Percentiles rank a stretch among this genome's conserved stretches.
Conservation (phyloP, 2,329 filamentous ascomycete genomes). For the Pseudodiploospora longispora region DNA sequence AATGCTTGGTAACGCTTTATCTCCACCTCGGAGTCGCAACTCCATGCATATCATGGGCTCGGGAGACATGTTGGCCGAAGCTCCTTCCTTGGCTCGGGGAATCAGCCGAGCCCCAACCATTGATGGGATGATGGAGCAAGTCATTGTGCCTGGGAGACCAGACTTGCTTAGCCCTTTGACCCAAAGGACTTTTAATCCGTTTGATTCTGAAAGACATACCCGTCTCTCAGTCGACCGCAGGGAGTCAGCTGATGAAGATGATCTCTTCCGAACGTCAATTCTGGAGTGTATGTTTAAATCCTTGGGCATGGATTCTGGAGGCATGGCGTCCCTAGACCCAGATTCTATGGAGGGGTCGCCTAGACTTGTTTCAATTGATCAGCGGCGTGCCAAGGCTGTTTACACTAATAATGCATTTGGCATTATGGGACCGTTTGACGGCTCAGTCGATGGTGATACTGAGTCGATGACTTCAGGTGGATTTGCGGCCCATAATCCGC, state of each 20-base stretch:
- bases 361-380: slow-evolving; percentile 74
- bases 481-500: slow-evolving; percentile 50
- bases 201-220: slow-evolving; percentile 41
- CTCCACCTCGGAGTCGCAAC: slow-evolving; percentile 31
- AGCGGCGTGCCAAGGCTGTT: slow-evolving; percentile 67
- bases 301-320: slow-evolving; percentile 68
- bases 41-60: slow-evolving; percentile 50
- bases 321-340: slow-evolving; percentile 55
- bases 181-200: slow-evolving; percentile 47
- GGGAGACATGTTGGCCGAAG: slow-evolving; percentile 73
- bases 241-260: slow-evolving; percentile 81
- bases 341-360: slow-evolving; percentile 82
- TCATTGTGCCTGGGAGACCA: slow-evolving; percentile 18
- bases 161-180: slow-evolving; percentile 38
- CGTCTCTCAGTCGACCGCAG: slow-evolving; percentile 56
- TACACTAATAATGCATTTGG: slow-evolving; percentile 73
- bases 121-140: slow-evolving; percentile 9
- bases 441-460: slow-evolving; percentile 68
- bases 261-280: slow-evolving; percentile 80
- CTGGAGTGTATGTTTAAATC: slow-evolving; percentile 94
- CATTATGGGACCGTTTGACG: slow-evolving; percentile 77
- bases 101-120: slow-evolving; percentile 8
- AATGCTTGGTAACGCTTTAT: slow-evolving; percentile 31
- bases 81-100: slow-evolving; percentile 56
- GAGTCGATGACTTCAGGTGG: slow-evolving; percentile 75